These are phyloP conservation scores for Backusella tarrabulga DNA, from an alignment of 192 early-diverging fungal genomes.

Conservation along the genomic window DNA sequence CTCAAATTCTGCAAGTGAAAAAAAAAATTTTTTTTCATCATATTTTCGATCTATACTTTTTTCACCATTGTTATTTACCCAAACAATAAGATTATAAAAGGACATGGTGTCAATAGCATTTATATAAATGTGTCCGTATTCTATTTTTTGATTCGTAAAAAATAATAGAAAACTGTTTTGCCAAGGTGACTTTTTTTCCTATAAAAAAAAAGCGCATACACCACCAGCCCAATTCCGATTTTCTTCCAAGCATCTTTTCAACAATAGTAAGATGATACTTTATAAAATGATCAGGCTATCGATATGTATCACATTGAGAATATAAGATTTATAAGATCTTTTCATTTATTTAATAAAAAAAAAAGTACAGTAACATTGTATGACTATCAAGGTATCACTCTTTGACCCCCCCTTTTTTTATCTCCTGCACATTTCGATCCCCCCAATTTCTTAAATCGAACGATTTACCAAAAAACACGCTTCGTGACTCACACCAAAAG, in stretches of 20 bases:
- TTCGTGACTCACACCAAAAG: not conserved
- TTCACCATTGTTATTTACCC: no score
- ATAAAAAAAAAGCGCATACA: not conserved
- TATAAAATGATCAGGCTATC: not conserved
- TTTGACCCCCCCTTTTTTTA: not conserved
- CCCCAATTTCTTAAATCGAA: not conserved
- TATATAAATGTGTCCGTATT: no score
- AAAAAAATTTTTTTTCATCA: no score
- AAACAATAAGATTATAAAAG: no score
- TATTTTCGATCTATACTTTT: no score
- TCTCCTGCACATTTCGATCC: not conserved
- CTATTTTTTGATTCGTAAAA: no score
- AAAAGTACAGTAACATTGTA: not conserved
- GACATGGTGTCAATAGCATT: no score
- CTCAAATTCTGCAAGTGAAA: no score
- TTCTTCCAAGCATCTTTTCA: not conserved
- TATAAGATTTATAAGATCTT: not conserved
- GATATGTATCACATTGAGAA: not conserved
- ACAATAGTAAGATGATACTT: not conserved
- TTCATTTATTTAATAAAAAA: not conserved
- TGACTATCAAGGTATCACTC: not conserved
- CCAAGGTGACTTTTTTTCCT: not conserved
- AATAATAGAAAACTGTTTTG: not conserved
- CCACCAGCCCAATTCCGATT: not conserved
- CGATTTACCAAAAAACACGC: not conserved